Base-by-base conservation (phyloP, 305 asterid species). In the Fraxinus nigra region DNA sequence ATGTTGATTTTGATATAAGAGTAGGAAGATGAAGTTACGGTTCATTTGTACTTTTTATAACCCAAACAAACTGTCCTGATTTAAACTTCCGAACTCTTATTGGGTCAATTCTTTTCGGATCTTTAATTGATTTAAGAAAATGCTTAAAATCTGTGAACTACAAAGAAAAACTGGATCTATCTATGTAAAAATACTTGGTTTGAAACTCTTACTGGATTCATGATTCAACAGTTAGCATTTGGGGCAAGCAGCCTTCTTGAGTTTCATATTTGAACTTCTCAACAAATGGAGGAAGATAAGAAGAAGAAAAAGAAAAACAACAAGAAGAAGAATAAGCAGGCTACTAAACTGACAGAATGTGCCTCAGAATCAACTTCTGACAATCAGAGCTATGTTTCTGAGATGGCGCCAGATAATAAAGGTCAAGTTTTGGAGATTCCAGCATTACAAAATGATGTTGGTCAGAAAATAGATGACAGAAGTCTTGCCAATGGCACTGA, bases 301-400 rank as follows among this genome's bases (percentile, higher is more conserved):
- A 63, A 24, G 72, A 63, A 75, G 81, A 89, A 79, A 84, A 88
- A 82, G 84, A 89, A 78, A 69, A 85, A 75, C 82, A 89, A 79
- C 80, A 89, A 54, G 65, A 54, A 89, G 87, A 89, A 87, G 85
- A 87, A 85, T 76, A 86, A 81, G 86, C 89, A 86, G 51, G 80
- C 88, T 67, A 76, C 78, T 69, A 85, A 79, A 56, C 84, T 70
- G 37, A 83, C 79, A 56, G 90, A 89, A 78, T 83, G 81, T 80
- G 86, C 63, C 75, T 46, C 86, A 22, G 86, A 86, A 77, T 84
- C 87, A 26, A 82, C 87, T 77, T 63, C 89, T 78, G 80, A 81
- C 79, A 43, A 80, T 63, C 86, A 84, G 38, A 79, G 78, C 79
- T 85, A 79, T 77, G 84, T 30, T 40, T 76, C 46, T 33, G 87